These are phyloP conservation scores for Cryptosporidium felis DNA, from an alignment of 169 alveolate species.

Conservation along the genomic window DNA sequence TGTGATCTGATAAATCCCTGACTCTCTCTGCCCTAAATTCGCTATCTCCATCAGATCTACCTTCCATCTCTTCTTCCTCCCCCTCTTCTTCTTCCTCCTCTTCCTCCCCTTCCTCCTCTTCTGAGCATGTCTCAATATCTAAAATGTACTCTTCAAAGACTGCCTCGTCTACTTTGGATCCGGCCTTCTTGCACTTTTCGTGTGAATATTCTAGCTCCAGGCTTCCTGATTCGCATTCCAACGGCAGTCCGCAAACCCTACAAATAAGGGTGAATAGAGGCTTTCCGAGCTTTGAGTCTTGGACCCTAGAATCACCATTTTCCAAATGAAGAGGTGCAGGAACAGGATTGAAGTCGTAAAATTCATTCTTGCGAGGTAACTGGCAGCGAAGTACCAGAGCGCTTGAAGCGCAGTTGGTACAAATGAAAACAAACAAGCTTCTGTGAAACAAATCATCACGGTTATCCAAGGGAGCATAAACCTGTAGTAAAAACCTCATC, in stretches of 20 bases:
- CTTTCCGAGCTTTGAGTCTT: background rate
- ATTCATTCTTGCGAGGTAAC: slow-evolving; percentile 44
- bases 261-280: background rate
- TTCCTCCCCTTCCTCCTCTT: slow-evolving; percentile 6
- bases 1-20: too few relatives aligned
- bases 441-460: slow-evolving; percentile 66
- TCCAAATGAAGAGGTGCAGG: background rate
- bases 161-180: background rate
- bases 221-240: background rate
- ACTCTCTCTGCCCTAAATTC: too few relatives aligned
- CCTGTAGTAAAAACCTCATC: slow-evolving; percentile 57
- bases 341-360: slow-evolving; percentile 40
- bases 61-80: slow-evolving; percentile 4
- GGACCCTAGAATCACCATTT: background rate
- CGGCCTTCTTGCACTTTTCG: background rate
- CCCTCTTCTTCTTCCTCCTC: slow-evolving; percentile 16
- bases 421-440: slow-evolving; percentile 42
- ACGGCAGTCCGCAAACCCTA: slow-evolving; percentile 34
- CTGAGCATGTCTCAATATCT: slow-evolving; percentile 48
- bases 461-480: slow-evolving; percentile 59
- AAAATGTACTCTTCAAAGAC: slow-evolving; percentile 21
- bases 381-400: slow-evolving; percentile 35
- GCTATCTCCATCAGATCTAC: too few relatives aligned
- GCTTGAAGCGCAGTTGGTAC: slow-evolving; percentile 32
- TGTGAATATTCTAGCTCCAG: background rate